These are phyloP conservation scores for Furcasterigmium sp. DNA, from an alignment of 2,329 filamentous ascomycete species.

Conservation along the genomic window DNA sequence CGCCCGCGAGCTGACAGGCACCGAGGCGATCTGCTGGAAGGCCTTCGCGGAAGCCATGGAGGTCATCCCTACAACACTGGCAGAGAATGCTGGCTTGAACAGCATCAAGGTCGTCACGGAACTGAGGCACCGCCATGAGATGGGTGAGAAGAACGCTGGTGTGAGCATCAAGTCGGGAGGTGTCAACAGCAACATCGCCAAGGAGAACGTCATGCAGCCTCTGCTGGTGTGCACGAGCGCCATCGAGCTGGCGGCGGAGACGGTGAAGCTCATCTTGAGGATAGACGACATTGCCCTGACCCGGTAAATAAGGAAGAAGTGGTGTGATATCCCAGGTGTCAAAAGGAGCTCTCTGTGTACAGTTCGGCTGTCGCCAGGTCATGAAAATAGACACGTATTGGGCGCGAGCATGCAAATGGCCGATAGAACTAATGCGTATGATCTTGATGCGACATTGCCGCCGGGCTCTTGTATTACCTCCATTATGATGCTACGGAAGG, in stretches of 20 bases:
- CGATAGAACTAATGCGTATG: too few species aligned
- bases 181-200: conserved; percentile 93
- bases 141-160: conserved; percentile 92
- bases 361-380: background rate
- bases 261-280: conserved; percentile 86
- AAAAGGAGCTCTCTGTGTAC: background rate
- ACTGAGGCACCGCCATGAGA: conserved; percentile 86
- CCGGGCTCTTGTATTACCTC: too few species aligned
- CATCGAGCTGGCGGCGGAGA: conserved; percentile 95
- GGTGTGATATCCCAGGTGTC: background rate
- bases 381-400: conserved; percentile 2
- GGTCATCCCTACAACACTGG: conserved; percentile 91
- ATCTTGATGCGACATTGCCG: too few species aligned
- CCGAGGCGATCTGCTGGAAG: conserved; percentile 98
- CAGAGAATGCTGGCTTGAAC: conserved; percentile 96
- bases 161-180: conserved; percentile 98
- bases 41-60: conserved; percentile 97
- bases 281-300: conserved; percentile 63
- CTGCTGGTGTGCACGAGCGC: conserved; percentile 95
- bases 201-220: conserved; percentile 95
- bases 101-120: conserved; percentile 99
- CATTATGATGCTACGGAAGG: too few species aligned
- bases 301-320: conserved; percentile 38
- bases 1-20: conserved; percentile 78
- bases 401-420: background rate